phyloP scores from a whole-genome alignment of 306 rosid species.

The Quercus alba region DNA sequence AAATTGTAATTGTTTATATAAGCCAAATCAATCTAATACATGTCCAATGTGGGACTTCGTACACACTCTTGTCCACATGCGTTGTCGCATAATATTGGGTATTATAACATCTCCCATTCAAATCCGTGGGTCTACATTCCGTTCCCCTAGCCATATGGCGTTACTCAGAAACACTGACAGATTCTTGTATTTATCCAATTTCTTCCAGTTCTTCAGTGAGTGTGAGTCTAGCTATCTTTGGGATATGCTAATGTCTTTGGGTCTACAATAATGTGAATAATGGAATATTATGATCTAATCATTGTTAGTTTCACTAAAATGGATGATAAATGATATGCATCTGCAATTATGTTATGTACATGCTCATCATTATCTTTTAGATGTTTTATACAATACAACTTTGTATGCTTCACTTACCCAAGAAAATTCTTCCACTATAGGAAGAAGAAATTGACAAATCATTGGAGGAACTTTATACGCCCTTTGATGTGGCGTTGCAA shows the following conservation, averaged over 20 bases:
- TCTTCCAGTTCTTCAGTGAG: neutral
- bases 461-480: constrained; percentile 75
- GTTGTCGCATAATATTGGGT: too few relatives aligned
- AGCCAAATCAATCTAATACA: too few relatives aligned
- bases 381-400: constrained; percentile 15
- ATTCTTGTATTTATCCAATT: neutral
- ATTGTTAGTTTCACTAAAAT: neutral
- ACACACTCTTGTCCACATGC: too few relatives aligned
- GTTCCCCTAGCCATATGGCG: too few relatives aligned
- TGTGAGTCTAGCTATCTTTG: neutral
- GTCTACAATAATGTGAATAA: neutral
- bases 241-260: neutral
- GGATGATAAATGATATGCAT: neutral
- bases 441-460: constrained; percentile 81
- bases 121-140: too few relatives aligned
- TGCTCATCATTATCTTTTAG: neutral
- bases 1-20: too few relatives aligned
- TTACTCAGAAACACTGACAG: neutral
- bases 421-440: constrained; percentile 34
- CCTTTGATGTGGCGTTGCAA: constrained; percentile 91
- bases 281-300: neutral
- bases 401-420: constrained; percentile 13
- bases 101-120: too few relatives aligned
- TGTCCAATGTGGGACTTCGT: too few relatives aligned
- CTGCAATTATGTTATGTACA: neutral